Evolutionary conservation across 192 early-diverging fungal genomes (phyloP).

Genomic region (Dissophora ornata): DNA sequence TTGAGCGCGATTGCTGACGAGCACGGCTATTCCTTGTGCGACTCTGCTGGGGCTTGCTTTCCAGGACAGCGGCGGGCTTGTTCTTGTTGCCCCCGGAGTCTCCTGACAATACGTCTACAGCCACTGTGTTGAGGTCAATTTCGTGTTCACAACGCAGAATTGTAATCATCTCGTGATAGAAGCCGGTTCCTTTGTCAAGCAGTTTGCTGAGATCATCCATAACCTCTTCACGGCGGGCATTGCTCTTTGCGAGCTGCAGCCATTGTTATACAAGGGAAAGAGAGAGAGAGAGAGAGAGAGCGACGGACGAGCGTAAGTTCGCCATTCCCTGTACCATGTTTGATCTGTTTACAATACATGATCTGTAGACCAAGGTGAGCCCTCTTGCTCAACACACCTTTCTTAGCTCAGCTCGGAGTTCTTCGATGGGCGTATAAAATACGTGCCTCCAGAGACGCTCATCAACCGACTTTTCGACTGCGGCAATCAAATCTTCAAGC

Average conservation of each 20-base stretch:
- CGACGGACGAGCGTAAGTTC: too few relatives aligned
- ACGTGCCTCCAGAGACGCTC: slow-evolving; percentile 69
- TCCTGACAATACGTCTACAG: slow-evolving; percentile 48
- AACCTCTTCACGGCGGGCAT: slow-evolving; percentile 32
- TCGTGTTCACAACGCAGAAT: slow-evolving; percentile 58
- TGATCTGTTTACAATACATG: too few relatives aligned
- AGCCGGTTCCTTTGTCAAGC: slow-evolving; percentile 63
- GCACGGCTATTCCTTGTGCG: slow-evolving; percentile 15
- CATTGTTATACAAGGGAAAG: too few relatives aligned
- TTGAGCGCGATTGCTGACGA: slow-evolving; percentile 35
- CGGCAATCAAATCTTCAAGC: slow-evolving; percentile 58
- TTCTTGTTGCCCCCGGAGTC: slow-evolving; percentile 10
- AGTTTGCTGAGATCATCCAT: slow-evolving; percentile 57
- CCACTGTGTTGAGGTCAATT: slow-evolving; percentile 61
- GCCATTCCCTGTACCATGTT: too few relatives aligned
- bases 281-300: too few relatives aligned
- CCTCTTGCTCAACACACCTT: slow-evolving; percentile 42
- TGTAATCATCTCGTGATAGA: slow-evolving; percentile 64
- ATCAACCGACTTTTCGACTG: slow-evolving; percentile 62
- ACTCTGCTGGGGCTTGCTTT: slow-evolving; percentile 7
- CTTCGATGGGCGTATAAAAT: slow-evolving; percentile 66
- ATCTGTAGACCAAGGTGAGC: too few relatives aligned
- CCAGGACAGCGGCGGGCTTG: not conserved
- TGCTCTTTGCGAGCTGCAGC: slow-evolving; percentile 52
- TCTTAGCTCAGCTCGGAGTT: slow-evolving; percentile 59